Evolutionary conservation across 2,329 filamentous ascomycete genomes (phyloP), one percentile per base, ranked within the genome.

Genomic region (Ophiostoma perfectum): DNA sequence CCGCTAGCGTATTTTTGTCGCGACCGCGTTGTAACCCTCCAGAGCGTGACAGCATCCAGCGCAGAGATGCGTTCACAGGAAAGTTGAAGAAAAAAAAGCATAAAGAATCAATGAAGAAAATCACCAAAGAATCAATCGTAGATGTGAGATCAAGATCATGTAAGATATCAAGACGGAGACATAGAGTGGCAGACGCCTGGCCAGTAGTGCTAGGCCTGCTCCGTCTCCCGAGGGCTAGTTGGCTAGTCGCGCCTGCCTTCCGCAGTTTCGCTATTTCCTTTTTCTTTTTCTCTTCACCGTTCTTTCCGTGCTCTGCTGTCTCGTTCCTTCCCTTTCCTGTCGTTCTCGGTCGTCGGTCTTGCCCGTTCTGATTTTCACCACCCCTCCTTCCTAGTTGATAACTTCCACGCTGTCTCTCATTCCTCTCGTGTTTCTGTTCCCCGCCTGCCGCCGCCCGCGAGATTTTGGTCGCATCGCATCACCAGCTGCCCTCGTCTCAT

Each of bases 21-120:
- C 70, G 69, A 70, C 65, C 69, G 70, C 70, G 70, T 71, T 69
- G 67, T 42, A 60, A 69, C 55, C 64, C 41, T 47, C 64, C n/a
- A 47, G 44, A 45, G 47, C 64, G 49, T 58, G 58, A 60, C 36
- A n/a, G 9, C 9, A 14, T n/a, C 14, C 60, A n/a, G 12, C 36
- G 41, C 36, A 62, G 14, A 41, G 41, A 11, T 12, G 27, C 27
- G 27, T 49, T 18, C 18, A n/a, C 38, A 7, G 27, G 27, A 27
- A 27, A 27, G 27, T 27, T 27, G 27, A 27, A 39, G 9, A 2
- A 60, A 11, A 7, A 62, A 12, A 64, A 27, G 11, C n/a, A 7
- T 44, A 9, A 5, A 64, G 39, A 7, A 42, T 9, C 14, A 41
- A 11, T 63, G 52, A 5, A 44, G 9, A 39, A 60, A 47, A 47